Evolutionary conservation across 176 grass and related monocot species (phyloP).

Genomic region (Eragrostis nindensis): DNA sequence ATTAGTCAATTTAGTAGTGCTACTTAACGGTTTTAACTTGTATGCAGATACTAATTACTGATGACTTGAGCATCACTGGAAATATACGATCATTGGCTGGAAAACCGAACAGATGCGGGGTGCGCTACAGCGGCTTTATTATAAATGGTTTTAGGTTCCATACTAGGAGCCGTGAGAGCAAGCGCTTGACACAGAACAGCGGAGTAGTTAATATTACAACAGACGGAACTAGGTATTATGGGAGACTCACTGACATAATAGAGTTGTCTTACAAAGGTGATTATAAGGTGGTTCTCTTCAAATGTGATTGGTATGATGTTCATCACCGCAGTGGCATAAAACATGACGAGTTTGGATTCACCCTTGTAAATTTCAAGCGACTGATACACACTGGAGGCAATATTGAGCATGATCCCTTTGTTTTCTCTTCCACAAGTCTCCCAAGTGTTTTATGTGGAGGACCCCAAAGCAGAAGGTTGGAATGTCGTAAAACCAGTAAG

Average conservation of each 20-base stretch:
- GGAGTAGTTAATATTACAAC: background rate
- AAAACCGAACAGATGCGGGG: background rate
- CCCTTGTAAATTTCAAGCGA: background rate
- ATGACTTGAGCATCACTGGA: background rate
- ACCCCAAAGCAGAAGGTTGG: slow-evolving; percentile 3
- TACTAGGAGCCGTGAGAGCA: background rate
- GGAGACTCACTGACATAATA: background rate
- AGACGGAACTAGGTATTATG: slow-evolving; percentile 1
- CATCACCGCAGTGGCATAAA: background rate
- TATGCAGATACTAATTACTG: background rate
- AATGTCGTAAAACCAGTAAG: background rate
- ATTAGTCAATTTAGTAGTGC: background rate
- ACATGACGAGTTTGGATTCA: background rate
- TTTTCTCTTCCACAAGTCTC: slow-evolving; percentile 8
- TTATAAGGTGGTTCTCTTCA: background rate
- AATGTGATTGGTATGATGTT: slow-evolving; percentile 9
- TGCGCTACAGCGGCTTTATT: background rate
- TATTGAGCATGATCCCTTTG: slow-evolving; percentile 9
- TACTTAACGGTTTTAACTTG: background rate
- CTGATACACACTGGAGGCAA: background rate
- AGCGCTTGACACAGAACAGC: background rate
- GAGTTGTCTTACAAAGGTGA: background rate
- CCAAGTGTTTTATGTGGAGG: background rate
- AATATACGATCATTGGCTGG: background rate
- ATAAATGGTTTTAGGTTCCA: background rate